Conservation (phyloP, 2,329 filamentous ascomycete species). For the Teratosphaeria nubilosa region DNA sequence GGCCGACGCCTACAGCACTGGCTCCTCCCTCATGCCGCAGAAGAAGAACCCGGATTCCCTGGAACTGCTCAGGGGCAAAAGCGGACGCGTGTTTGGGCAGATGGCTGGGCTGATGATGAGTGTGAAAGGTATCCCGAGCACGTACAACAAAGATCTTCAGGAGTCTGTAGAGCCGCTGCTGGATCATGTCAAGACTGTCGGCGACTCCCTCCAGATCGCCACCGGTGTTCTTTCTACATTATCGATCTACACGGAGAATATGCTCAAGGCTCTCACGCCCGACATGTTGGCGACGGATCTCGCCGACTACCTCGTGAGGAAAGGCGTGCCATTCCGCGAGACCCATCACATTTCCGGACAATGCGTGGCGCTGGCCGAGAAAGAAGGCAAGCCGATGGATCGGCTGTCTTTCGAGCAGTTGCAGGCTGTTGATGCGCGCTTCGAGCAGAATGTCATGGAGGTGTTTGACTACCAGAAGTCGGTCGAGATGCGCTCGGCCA, state of each 20-base stretch:
- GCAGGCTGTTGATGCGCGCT: conserved; percentile 56
- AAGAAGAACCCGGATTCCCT: conserved; percentile 76
- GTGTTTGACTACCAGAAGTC: conserved; percentile 66
- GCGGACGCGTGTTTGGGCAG: conserved; percentile 66
- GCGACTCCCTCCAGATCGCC: conserved; percentile 72
- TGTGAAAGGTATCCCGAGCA: conserved; percentile 64
- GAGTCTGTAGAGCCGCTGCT: conserved; percentile 80
- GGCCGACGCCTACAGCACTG: conserved; percentile 71
- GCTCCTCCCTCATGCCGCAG: conserved; percentile 68
- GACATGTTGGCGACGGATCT: conserved; percentile 73
- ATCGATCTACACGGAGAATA: conserved; percentile 58
- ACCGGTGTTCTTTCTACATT: conserved; percentile 71
- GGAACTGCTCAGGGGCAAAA: conserved; percentile 67
- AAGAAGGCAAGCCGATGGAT: conserved; percentile 57
- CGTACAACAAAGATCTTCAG: conserved; percentile 90
- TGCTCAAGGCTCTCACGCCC: conserved; percentile 67
- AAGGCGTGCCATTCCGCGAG: conserved; percentile 67
- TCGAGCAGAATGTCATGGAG: conserved; percentile 59
- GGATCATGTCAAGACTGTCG: conserved; percentile 71
- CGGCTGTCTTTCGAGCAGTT: conserved; percentile 57
- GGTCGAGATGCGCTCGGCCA: conserved; percentile 67
- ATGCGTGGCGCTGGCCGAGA: conserved; percentile 62
- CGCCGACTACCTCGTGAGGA: conserved; percentile 53
- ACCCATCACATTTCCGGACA: conserved; percentile 69
- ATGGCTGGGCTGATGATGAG: conserved; percentile 73